Evolutionary conservation across 202 grass and related monocot genomes (phyloP).

Genomic region (Zoysia matrella): DNA sequence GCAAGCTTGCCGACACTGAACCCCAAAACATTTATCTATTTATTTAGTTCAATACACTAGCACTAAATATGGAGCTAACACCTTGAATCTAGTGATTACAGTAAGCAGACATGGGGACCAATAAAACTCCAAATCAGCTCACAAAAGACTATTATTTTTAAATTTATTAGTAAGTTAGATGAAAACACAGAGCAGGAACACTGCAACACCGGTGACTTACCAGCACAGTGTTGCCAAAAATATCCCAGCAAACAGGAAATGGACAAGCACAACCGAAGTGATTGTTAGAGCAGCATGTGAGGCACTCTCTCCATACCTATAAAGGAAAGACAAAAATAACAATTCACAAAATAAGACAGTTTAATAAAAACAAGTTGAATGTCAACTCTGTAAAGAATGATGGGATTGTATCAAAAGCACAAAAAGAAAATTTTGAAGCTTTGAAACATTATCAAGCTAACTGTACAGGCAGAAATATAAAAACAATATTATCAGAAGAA

Average conservation of each 20-base stretch:
- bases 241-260: conserved; percentile 91
- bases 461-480: neutral
- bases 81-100: neutral
- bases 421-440: conserved; percentile 11
- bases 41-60: neutral
- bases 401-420: neutral
- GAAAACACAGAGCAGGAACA: neutral
- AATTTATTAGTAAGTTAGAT: neutral
- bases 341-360: neutral
- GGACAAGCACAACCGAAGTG: conserved; percentile 69
- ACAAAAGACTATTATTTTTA: neutral
- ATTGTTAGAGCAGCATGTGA: conserved; percentile 77
- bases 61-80: conserved; percentile 11
- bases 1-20: no score
- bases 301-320: conserved; percentile 82
- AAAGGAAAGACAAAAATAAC: conserved; percentile 7
- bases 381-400: neutral
- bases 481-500: conserved; percentile 15
- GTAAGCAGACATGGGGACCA: neutral
- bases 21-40: neutral
- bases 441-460: conserved; percentile 4
- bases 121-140: neutral
- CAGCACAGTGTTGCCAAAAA: conserved; percentile 87
- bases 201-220: conserved; percentile 52
- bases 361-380: neutral